These are phyloP conservation scores for Penicillium salamii DNA, from an alignment of 495 filamentous ascomycete genomes.

Conservation along the genomic window DNA sequence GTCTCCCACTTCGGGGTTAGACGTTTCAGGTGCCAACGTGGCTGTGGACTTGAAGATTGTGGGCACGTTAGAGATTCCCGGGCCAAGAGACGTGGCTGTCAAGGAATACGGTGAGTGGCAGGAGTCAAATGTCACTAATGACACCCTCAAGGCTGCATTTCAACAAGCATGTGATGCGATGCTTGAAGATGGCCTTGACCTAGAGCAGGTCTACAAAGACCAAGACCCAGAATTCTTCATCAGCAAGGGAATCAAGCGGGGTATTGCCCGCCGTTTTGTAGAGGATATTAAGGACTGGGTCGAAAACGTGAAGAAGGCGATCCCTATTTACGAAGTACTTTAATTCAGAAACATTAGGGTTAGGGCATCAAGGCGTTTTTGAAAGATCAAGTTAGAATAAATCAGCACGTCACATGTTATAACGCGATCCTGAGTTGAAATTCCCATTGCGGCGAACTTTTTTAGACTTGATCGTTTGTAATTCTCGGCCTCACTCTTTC, in stretches of 20 bases:
- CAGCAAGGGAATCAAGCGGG: slow-evolving; percentile 11
- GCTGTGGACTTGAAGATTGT: slow-evolving; percentile 2
- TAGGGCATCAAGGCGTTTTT: too few species aligned
- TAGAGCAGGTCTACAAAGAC: slow-evolving; percentile 24
- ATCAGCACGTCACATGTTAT: too few species aligned
- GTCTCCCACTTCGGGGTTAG: neutral
- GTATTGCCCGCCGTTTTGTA: slow-evolving; percentile 19
- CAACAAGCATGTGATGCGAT: slow-evolving; percentile 16
- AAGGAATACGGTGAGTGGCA: slow-evolving; percentile 23
- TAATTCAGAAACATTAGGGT: too few species aligned
- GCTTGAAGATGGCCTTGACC: slow-evolving; percentile 19
- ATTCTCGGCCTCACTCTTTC: too few species aligned
- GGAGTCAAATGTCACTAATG: slow-evolving; percentile 14
- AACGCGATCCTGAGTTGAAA: too few species aligned
- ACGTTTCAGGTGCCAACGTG: neutral
- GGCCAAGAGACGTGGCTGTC: slow-evolving; percentile 16
- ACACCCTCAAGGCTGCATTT: slow-evolving; percentile 17
- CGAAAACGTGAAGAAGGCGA: slow-evolving; percentile 11
- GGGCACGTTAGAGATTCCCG: slow-evolving; percentile 5
- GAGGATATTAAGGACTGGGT: slow-evolving; percentile 15
- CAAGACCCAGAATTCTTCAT: slow-evolving; percentile 24
- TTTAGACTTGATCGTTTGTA: too few species aligned
- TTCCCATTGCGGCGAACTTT: too few species aligned
- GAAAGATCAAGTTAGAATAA: too few species aligned
- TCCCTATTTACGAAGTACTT: too few species aligned